These are phyloP conservation scores for Gomphus sp. DNA, from an alignment of 1,284 basidiomycete species.

Conservation along the genomic window DNA sequence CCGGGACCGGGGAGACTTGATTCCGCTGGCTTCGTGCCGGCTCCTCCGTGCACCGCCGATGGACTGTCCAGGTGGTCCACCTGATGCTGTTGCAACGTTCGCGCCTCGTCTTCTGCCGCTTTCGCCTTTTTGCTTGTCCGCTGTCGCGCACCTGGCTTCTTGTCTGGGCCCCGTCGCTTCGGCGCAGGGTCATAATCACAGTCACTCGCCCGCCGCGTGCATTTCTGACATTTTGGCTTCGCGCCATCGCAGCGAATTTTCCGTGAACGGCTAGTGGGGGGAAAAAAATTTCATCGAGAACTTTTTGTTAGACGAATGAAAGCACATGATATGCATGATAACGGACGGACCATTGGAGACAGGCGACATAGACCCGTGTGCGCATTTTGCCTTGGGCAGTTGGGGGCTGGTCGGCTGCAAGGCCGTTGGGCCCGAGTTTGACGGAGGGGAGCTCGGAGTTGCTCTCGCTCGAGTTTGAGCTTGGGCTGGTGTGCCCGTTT, in stretches of 20 bases:
- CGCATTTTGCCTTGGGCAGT: slow-evolving; percentile 67
- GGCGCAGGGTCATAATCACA: slow-evolving; percentile 61
- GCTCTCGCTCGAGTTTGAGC: background rate
- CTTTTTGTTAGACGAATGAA: background rate
- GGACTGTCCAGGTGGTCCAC: no score
- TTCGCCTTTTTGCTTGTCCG: slow-evolving; percentile 33
- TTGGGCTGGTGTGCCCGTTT: background rate
- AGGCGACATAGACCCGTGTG: slow-evolving; percentile 68
- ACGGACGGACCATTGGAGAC: slow-evolving; percentile 54
- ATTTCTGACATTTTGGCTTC: slow-evolving; percentile 66
- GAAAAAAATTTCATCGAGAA: slow-evolving; percentile 4
- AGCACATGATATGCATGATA: slow-evolving; percentile 4
- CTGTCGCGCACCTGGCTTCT: slow-evolving; percentile 62
- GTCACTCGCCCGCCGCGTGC: slow-evolving; percentile 36
- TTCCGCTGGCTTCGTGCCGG: background rate
- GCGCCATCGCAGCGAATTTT: slow-evolving; percentile 77
- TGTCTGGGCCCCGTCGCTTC: slow-evolving; percentile 70
- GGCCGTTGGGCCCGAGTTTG: slow-evolving; percentile 16
- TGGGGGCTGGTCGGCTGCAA: slow-evolving; percentile 61
- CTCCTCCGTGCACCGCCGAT: background rate
- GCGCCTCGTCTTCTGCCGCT: slow-evolving; percentile 19
- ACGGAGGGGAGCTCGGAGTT: background rate
- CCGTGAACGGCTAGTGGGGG: slow-evolving; percentile 47
- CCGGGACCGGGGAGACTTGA: background rate
- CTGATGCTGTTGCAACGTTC: no score